Percentiles rank a stretch among this genome's conserved stretches.
Evolutionary conservation across 169 alveolate genomes (phyloP).

Genomic region (Plasmodium sp.): DNA sequence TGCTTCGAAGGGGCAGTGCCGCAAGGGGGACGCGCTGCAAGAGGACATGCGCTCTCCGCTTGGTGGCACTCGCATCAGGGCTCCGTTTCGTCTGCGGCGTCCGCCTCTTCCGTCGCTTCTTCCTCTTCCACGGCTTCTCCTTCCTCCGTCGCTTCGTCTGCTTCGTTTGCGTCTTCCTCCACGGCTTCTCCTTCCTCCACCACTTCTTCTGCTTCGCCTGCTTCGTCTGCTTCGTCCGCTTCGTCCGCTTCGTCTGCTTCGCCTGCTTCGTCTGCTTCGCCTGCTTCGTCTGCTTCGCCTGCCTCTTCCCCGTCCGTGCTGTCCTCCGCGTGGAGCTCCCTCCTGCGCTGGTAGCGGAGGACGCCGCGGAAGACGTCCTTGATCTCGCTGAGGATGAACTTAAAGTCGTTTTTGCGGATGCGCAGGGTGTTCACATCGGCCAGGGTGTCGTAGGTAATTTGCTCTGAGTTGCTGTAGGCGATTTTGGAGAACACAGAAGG

Average conservation of each 20-base stretch:
- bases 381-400: conserved; percentile 24
- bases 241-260: not conserved
- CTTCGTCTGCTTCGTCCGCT: not conserved
- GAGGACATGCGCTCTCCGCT: not conserved
- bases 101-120: not conserved
- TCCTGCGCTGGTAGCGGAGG: not conserved
- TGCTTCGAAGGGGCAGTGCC: not conserved
- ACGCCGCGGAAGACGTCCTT: conserved; percentile 38
- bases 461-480: conserved; percentile 28
- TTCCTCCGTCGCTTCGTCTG: too few species aligned
- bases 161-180: not conserved
- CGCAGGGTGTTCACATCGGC: conserved; percentile 45
- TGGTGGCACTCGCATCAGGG: not conserved
- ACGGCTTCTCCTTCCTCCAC: not conserved
- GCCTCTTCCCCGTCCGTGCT: not conserved
- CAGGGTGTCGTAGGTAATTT: conserved; percentile 22
- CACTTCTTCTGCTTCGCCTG: too few species aligned
- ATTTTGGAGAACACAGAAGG: conserved; percentile 30
- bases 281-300: not conserved
- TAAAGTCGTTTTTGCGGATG: conserved; percentile 26
- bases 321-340: not conserved
- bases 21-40: not conserved
- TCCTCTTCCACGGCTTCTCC: not conserved
- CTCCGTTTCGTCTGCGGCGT: not conserved
- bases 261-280: not conserved